Evolutionary conservation across 768 basidiomycete species (phyloP).

Genomic region (Tricholoma furcatifolium): DNA sequence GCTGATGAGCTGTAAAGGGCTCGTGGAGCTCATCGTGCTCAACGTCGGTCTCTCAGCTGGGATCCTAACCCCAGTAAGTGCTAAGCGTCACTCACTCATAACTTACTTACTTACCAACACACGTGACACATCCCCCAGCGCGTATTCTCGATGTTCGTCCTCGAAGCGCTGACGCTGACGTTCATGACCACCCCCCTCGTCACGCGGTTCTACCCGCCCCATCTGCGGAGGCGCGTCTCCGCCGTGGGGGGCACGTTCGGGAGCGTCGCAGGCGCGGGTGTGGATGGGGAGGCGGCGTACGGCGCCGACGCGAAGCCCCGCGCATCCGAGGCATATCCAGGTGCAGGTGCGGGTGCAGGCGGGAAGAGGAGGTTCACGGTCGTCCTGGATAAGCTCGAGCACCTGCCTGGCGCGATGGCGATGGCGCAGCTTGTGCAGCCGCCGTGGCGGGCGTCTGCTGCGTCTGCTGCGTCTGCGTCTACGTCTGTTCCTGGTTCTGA

Average conservation of each 20-base stretch:
- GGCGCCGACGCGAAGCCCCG: slow-evolving; percentile 7
- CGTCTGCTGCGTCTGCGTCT: too few relatives aligned
- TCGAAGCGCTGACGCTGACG: slow-evolving; percentile 79
- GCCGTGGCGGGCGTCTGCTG: too few relatives aligned
- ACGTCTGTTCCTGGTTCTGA: too few relatives aligned
- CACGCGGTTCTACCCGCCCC: slow-evolving; percentile 62
- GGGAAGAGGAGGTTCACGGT: slow-evolving; percentile 69
- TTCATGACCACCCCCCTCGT: slow-evolving; percentile 85
- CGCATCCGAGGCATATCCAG: neutral
- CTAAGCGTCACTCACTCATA: neutral
- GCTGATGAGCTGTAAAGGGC: slow-evolving; percentile 96
- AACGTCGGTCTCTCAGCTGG: slow-evolving; percentile 87
- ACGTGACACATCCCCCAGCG: slow-evolving; percentile 32
- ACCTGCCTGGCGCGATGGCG: slow-evolving; percentile 87
- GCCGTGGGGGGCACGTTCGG: slow-evolving; percentile 47
- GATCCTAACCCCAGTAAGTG: slow-evolving; percentile 59
- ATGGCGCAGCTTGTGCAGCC: slow-evolving; percentile 79
- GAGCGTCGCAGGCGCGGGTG: slow-evolving; percentile 42
- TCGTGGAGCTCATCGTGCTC: slow-evolving; percentile 93
- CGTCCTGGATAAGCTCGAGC: slow-evolving; percentile 88
- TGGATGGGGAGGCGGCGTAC: too few relatives aligned
- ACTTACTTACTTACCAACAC: neutral
- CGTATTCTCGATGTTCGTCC: slow-evolving; percentile 95
- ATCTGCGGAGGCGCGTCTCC: slow-evolving; percentile 48
- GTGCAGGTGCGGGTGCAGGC: too few relatives aligned